phyloP scores from a whole-genome alignment of 2,329 filamentous ascomycete genomes.

The Talaromyces amestolkiae region DNA sequence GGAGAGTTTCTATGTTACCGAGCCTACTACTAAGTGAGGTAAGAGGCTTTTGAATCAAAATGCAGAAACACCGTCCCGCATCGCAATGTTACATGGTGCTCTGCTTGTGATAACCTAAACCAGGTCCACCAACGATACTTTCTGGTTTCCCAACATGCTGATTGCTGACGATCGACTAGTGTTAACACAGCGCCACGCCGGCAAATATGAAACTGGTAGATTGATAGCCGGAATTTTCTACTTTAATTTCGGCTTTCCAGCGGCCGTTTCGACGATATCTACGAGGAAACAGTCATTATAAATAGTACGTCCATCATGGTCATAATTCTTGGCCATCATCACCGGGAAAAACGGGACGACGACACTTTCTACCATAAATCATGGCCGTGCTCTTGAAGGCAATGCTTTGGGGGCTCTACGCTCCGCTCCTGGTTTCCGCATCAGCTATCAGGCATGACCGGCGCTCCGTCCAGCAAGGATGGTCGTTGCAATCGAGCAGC shows the following conservation, averaged over 20 bases:
- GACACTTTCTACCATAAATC: background rate
- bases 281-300: background rate
- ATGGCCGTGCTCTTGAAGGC: background rate
- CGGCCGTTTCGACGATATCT: background rate
- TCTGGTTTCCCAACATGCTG: background rate
- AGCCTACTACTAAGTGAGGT: too few species aligned
- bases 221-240: slow-evolving; percentile 10
- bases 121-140: background rate
- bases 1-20: too few species aligned
- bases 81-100: background rate
- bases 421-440: background rate
- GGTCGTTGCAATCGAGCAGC: slow-evolving; percentile 12
- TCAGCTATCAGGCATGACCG: background rate
- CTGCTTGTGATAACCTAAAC: background rate
- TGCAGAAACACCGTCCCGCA: too few species aligned
- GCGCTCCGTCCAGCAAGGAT: slow-evolving; percentile 14
- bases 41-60: too few species aligned
- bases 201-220: background rate
- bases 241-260: slow-evolving; percentile 7
- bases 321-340: background rate
- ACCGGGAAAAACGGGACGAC: background rate
- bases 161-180: background rate
- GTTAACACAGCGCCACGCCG: background rate
- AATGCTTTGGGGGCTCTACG: background rate
- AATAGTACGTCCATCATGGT: background rate